Conservation (phyloP, 805 yeast genomes). For the Saccharomycopsis javanensis region DNA sequence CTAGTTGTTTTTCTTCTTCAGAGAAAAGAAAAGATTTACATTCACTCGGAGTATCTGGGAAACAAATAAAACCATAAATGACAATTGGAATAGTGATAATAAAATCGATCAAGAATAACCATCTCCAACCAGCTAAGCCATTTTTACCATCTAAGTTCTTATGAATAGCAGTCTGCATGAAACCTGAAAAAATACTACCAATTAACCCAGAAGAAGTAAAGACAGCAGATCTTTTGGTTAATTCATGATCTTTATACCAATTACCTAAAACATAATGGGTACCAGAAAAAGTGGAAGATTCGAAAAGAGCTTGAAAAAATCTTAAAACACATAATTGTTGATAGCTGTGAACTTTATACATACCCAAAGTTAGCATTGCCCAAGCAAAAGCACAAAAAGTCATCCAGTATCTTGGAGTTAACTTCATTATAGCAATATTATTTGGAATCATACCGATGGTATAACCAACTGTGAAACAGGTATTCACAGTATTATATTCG, state of each 20-base stretch:
- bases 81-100: slow-evolving; percentile 48
- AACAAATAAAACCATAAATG: slow-evolving; percentile 37
- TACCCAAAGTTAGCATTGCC: slow-evolving; percentile 45
- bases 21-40: slow-evolving; percentile 26
- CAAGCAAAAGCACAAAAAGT: slow-evolving; percentile 45
- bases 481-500: slow-evolving; percentile 42
- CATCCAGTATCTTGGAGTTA: slow-evolving; percentile 50
- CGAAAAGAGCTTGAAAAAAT: slow-evolving; percentile 53
- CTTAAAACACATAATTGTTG: slow-evolving; percentile 46
- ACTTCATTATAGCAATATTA: slow-evolving; percentile 40
- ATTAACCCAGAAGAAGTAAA: slow-evolving; percentile 46
- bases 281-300: slow-evolving; percentile 47
- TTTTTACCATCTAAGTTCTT: slow-evolving; percentile 35
- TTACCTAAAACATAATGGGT: slow-evolving; percentile 45
- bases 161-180: slow-evolving; percentile 49
- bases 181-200: slow-evolving; percentile 46
- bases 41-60: slow-evolving; percentile 17
- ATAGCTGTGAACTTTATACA: slow-evolving; percentile 38
- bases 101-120: slow-evolving; percentile 59
- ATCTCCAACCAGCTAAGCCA: slow-evolving; percentile 56
- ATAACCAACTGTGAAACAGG: slow-evolving; percentile 53
- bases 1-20: slow-evolving; percentile 33
- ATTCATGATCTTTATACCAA: slow-evolving; percentile 42
- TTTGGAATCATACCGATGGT: slow-evolving; percentile 54
- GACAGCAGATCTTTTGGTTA: slow-evolving; percentile 42